phyloP scores from a whole-genome alignment of 1,284 basidiomycete species.

The Flammula alnicola region DNA sequence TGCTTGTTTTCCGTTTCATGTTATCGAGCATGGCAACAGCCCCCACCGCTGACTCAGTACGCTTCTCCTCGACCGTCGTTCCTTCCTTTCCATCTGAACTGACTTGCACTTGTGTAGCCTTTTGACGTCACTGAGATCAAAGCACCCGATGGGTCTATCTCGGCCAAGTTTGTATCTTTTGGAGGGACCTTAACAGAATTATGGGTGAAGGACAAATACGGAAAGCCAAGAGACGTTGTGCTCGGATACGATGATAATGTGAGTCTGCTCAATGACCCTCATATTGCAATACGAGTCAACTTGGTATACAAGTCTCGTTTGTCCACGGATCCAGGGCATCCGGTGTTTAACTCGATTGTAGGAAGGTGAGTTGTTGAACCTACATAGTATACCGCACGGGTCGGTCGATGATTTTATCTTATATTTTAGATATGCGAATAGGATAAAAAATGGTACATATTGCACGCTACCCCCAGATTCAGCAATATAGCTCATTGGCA shows the following conservation, averaged over 20 bases:
- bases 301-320: slow-evolving; percentile 37
- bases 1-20: not conserved
- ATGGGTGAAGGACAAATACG: slow-evolving; percentile 54
- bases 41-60: not conserved
- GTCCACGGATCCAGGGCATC: slow-evolving; percentile 51
- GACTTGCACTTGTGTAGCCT: slow-evolving; percentile 36
- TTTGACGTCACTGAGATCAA: slow-evolving; percentile 53
- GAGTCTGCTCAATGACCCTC: slow-evolving; percentile 12
- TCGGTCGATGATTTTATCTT: slow-evolving; percentile 8
- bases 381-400: not conserved
- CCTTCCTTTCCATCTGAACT: too few species aligned
- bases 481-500: not conserved
- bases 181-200: slow-evolving; percentile 57
- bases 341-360: slow-evolving; percentile 54
- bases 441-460: slow-evolving; percentile 52
- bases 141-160: slow-evolving; percentile 56
- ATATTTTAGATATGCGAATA: slow-evolving; percentile 46
- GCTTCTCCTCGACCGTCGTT: too few species aligned
- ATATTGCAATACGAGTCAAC: not conserved
- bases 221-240: slow-evolving; percentile 50
- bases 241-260: slow-evolving; percentile 60
- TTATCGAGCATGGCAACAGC: not conserved
- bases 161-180: slow-evolving; percentile 56
- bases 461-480: not conserved
- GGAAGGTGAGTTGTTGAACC: slow-evolving; percentile 41